Percentiles rank a stretch among this genome's conserved stretches.
Evolutionary conservation across 805 yeast genomes (phyloP).

Genomic region (Candida peoriensis): DNA sequence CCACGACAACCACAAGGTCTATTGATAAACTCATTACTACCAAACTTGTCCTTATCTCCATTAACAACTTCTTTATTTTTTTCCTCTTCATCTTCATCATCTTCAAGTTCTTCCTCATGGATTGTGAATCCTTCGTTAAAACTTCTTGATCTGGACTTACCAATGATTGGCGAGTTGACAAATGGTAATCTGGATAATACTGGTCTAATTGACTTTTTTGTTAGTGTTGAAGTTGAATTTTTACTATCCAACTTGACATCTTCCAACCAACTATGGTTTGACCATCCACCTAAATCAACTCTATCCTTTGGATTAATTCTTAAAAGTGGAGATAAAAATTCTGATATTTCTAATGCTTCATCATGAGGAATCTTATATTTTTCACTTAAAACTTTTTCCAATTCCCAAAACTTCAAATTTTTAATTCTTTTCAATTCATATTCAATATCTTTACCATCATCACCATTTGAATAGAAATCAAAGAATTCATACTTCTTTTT

Average conservation of each 20-base stretch:
- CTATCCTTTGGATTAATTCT: constrained; percentile 43
- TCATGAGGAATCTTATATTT: constrained; percentile 61
- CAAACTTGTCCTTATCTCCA: too few relatives aligned
- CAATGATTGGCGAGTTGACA: too few relatives aligned
- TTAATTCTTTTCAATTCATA: constrained; percentile 50
- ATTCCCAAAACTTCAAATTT: constrained; percentile 72
- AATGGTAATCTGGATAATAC: too few relatives aligned
- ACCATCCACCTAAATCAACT: constrained; percentile 49
- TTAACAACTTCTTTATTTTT: too few relatives aligned
- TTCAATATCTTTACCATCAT: neutral
- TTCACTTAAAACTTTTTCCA: constrained; percentile 62
- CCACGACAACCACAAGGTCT: constrained; percentile 22
- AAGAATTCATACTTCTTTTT: constrained; percentile 42
- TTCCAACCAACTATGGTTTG: constrained; percentile 48
- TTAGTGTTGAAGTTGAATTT: too few relatives aligned
- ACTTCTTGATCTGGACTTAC: too few relatives aligned
- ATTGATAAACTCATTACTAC: too few relatives aligned
- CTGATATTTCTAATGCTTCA: constrained; percentile 45
- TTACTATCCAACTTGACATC: too few relatives aligned
- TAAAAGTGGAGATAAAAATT: constrained; percentile 47
- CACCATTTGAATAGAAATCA: constrained; percentile 34
- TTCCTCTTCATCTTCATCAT: too few relatives aligned
- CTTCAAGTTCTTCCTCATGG: constrained; percentile 4
- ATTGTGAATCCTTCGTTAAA: neutral
- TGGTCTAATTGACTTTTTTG: too few relatives aligned